phyloP scores from a whole-genome alignment of 805 yeast genomes.

The Candida lessepsii region DNA sequence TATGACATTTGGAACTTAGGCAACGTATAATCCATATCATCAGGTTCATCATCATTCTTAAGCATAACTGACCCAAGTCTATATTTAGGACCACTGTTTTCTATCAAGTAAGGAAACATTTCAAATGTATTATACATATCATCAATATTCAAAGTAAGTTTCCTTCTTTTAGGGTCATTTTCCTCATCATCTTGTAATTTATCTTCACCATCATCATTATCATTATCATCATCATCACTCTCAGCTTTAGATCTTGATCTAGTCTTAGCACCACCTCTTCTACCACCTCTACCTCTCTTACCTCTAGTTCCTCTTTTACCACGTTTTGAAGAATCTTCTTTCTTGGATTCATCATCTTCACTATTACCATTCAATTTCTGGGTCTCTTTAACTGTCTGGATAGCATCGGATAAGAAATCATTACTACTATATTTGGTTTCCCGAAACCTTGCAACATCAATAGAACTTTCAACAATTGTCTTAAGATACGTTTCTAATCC shows the following conservation, averaged over 20 bases:
- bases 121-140: constrained; percentile 65
- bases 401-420: constrained; percentile 29
- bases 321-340: constrained; percentile 13
- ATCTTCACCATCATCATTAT: not conserved
- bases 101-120: constrained; percentile 64
- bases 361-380: not conserved
- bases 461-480: constrained; percentile 67
- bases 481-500: constrained; percentile 83
- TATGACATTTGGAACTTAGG: constrained; percentile 21
- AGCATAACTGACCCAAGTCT: constrained; percentile 50
- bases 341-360: constrained; percentile 10
- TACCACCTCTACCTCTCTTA: constrained; percentile 6
- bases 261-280: constrained; percentile 21
- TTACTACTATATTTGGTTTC: constrained; percentile 43
- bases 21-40: constrained; percentile 26
- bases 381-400: constrained; percentile 16
- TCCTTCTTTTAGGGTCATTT: constrained; percentile 15
- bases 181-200: constrained; percentile 12
- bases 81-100: constrained; percentile 61
- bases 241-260: constrained; percentile 15
- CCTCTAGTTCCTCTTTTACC: not conserved
- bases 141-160: constrained; percentile 53
- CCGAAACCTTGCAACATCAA: constrained; percentile 68
- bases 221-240: constrained; percentile 14
- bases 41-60: constrained; percentile 58